A percentile compares a stretch with the other conserved stretches of the same genome.
These are phyloP conservation scores for Boletus bicolor DNA, from an alignment of 768 basidiomycete species.

Conservation along the genomic window DNA sequence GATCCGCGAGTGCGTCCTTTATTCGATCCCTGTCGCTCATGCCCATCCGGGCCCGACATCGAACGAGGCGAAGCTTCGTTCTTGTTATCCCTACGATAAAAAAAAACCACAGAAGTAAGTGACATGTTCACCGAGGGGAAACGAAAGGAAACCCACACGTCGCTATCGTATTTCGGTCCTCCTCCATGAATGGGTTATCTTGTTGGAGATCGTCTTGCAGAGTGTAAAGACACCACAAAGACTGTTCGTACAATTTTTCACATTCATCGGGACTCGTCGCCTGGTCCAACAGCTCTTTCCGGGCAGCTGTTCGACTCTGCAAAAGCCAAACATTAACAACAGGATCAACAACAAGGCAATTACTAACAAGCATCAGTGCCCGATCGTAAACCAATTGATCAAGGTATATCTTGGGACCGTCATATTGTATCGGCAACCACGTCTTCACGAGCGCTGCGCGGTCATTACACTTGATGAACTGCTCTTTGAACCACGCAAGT, in stretches of 20 bases:
- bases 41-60: slow-evolving; percentile 71
- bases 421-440: slow-evolving; percentile 80
- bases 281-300: slow-evolving; percentile 84
- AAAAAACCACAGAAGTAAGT: background rate
- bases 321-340: background rate
- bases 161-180: slow-evolving; percentile 74
- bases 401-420: slow-evolving; percentile 78
- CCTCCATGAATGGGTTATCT: slow-evolving; percentile 81
- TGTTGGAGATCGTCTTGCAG: slow-evolving; percentile 86
- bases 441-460: slow-evolving; percentile 86
- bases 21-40: slow-evolving; percentile 74
- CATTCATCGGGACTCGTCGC: slow-evolving; percentile 75
- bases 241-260: slow-evolving; percentile 93
- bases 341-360: background rate
- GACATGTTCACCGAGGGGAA: background rate
- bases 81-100: slow-evolving; percentile 68
- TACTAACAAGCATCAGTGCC: slow-evolving; percentile 76
- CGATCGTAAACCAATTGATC: slow-evolving; percentile 93
- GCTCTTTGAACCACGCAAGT: slow-evolving; percentile 85
- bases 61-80: slow-evolving; percentile 77
- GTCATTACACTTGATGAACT: slow-evolving; percentile 93
- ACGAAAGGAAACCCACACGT: slow-evolving; percentile 51
- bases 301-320: slow-evolving; percentile 89
- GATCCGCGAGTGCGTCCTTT: slow-evolving; percentile 73
- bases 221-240: slow-evolving; percentile 90